A percentile compares a stretch with the other conserved stretches of the same genome.
Evolutionary conservation across 805 yeast species (phyloP).

Genomic region (Nakazawaea populi): DNA sequence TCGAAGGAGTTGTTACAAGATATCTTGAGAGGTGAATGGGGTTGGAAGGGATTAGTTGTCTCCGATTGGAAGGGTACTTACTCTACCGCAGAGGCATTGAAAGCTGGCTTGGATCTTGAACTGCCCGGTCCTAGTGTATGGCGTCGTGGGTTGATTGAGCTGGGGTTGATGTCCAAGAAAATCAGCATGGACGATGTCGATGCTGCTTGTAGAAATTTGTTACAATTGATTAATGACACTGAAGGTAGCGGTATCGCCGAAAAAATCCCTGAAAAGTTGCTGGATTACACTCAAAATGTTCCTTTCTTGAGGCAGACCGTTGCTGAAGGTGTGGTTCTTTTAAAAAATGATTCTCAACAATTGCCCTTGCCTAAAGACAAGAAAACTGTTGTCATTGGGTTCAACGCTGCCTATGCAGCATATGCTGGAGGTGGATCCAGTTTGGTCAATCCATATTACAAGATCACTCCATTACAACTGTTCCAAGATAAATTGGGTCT

Average conservation of each 20-base stretch:
- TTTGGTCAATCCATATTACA: slow-evolving; percentile 40
- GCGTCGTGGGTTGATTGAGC: slow-evolving; percentile 34
- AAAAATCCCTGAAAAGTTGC: slow-evolving; percentile 26
- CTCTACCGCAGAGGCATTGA: slow-evolving; percentile 37
- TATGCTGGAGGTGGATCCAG: slow-evolving; percentile 65
- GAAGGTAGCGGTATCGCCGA: slow-evolving; percentile 35
- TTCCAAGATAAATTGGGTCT: slow-evolving; percentile 22
- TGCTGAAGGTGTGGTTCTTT: slow-evolving; percentile 42
- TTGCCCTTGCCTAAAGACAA: slow-evolving; percentile 39
- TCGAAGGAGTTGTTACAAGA: slow-evolving; percentile 34
- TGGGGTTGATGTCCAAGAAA: slow-evolving; percentile 33
- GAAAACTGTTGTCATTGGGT: slow-evolving; percentile 50
- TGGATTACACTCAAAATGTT: slow-evolving; percentile 38
- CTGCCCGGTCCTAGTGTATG: slow-evolving; percentile 57
- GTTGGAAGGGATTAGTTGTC: slow-evolving; percentile 49
- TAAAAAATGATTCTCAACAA: slow-evolving; percentile 40
- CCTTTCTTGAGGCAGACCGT: slow-evolving; percentile 33
- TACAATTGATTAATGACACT: slow-evolving; percentile 40
- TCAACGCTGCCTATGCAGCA: slow-evolving; percentile 44
- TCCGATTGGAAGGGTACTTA: slow-evolving; percentile 63
- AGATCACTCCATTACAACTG: slow-evolving; percentile 42
- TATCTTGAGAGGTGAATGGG: slow-evolving; percentile 50
- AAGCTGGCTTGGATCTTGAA: slow-evolving; percentile 57
- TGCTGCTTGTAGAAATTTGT: slow-evolving; percentile 40
- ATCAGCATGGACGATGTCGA: slow-evolving; percentile 35